Percentiles rank a stretch among this genome's conserved stretches.
These are phyloP conservation scores for Moricandia moricandioides DNA, from an alignment of 345 rosid genomes.

Conservation along the genomic window DNA sequence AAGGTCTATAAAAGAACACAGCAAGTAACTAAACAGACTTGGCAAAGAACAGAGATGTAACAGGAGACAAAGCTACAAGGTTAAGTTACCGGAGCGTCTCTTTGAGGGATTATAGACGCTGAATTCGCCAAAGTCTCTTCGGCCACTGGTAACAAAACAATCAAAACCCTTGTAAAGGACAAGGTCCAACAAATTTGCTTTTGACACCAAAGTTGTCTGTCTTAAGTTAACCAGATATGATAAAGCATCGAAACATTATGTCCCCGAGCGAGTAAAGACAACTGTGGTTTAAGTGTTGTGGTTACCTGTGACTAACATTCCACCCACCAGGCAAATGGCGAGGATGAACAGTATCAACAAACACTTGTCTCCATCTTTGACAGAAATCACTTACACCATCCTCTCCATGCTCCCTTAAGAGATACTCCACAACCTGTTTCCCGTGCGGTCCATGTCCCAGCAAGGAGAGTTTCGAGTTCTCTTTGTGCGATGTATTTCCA, in stretches of 20 bases:
- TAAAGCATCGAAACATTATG: too few relatives aligned
- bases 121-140: constrained; percentile 86
- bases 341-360: constrained; percentile 76
- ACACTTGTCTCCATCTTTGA: constrained; percentile 92
- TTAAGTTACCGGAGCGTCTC: constrained; percentile 27
- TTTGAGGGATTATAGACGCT: constrained; percentile 78
- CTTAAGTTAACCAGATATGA: neutral
- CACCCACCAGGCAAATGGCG: constrained; percentile 86
- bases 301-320: constrained; percentile 68
- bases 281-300: neutral
- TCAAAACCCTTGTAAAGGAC: constrained; percentile 50
- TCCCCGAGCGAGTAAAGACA: neutral
- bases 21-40: neutral
- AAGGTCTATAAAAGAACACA: constrained; percentile 13
- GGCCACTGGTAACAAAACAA: constrained; percentile 71
- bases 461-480: constrained; percentile 63
- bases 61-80: neutral
- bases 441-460: constrained; percentile 99
- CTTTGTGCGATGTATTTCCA: constrained; percentile 38
- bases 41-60: neutral
- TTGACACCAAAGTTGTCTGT: constrained; percentile 8
- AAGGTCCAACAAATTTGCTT: constrained; percentile 18
- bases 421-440: constrained; percentile 71
- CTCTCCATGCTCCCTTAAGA: constrained; percentile 64
- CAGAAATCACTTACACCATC: constrained; percentile 72